phyloP scores from a whole-genome alignment of 768 basidiomycete genomes.

The Pisolithus sp. region DNA sequence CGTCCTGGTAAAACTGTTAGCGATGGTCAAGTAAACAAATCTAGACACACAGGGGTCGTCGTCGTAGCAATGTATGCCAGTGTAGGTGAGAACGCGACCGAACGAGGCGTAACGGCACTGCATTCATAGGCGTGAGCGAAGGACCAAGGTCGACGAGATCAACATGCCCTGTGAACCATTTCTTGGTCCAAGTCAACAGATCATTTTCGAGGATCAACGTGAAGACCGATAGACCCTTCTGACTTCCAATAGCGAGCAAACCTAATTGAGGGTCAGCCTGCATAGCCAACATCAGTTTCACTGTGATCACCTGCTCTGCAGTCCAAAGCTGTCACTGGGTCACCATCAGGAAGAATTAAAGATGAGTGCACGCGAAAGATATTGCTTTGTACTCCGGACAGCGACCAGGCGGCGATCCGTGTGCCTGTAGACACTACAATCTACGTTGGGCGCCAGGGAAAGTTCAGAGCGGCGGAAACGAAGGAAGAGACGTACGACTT shows the following conservation, averaged over 20 bases:
- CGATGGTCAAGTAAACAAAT: constrained; percentile 1
- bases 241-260: constrained; percentile 64
- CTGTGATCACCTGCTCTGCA: constrained; percentile 60
- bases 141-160: background rate
- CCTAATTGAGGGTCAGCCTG: constrained; percentile 43
- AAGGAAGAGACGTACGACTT: constrained; percentile 51
- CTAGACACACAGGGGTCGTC: constrained; percentile 45
- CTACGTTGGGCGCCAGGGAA: constrained; percentile 32
- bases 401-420: constrained; percentile 73
- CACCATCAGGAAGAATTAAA: constrained; percentile 52
- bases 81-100: constrained; percentile 67
- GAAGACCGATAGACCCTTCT: constrained; percentile 59
- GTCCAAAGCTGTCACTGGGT: constrained; percentile 56
- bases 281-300: background rate
- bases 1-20: constrained; percentile 36
- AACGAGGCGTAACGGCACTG: constrained; percentile 45
- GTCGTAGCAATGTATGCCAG: constrained; percentile 66
- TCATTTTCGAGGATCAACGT: constrained; percentile 76
- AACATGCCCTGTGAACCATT: constrained; percentile 64
- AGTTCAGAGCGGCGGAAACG: constrained; percentile 3
- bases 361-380: constrained; percentile 81
- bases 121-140: constrained; percentile 8
- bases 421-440: constrained; percentile 66
- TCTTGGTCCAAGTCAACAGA: constrained; percentile 75
- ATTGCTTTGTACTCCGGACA: constrained; percentile 56